These are phyloP conservation scores for Collariella sp. DNA, from an alignment of 495 filamentous ascomycete species.

Conservation along the genomic window DNA sequence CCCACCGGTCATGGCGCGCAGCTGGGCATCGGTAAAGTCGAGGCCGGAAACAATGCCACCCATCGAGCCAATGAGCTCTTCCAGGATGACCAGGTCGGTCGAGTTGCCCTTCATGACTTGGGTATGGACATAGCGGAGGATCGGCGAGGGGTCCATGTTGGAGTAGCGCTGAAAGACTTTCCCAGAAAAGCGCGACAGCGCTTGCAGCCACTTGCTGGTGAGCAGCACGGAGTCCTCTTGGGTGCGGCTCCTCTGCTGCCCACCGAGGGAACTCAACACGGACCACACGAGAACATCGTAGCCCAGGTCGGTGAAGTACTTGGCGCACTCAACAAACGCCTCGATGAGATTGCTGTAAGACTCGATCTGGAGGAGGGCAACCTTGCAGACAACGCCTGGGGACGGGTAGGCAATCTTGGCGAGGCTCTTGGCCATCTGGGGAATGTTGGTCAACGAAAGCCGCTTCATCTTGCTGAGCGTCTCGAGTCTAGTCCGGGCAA, in stretches of 20 bases:
- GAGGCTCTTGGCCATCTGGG: slow-evolving; percentile 70
- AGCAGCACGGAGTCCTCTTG: slow-evolving; percentile 73
- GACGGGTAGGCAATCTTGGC: slow-evolving; percentile 81
- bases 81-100: slow-evolving; percentile 78
- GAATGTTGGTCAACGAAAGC: slow-evolving; percentile 75
- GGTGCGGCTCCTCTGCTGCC: slow-evolving; percentile 64
- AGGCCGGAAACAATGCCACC: slow-evolving; percentile 78
- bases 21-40: slow-evolving; percentile 78
- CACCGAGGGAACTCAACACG: slow-evolving; percentile 69
- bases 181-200: slow-evolving; percentile 75
- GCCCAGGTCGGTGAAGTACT: slow-evolving; percentile 83
- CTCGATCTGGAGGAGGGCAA: slow-evolving; percentile 80
- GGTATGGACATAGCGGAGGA: slow-evolving; percentile 80
- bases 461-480: slow-evolving; percentile 77
- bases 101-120: slow-evolving; percentile 74
- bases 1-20: slow-evolving; percentile 79
- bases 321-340: slow-evolving; percentile 82
- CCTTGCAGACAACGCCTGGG: slow-evolving; percentile 84
- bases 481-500: slow-evolving; percentile 63
- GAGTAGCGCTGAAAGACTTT: slow-evolving; percentile 74
- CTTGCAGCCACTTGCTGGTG: slow-evolving; percentile 82
- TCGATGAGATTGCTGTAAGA: slow-evolving; percentile 88
- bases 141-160: slow-evolving; percentile 73
- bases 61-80: slow-evolving; percentile 85
- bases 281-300: slow-evolving; percentile 91